Conservation (phyloP, 345 rosid genomes). For the Eucalyptus sp. region DNA sequence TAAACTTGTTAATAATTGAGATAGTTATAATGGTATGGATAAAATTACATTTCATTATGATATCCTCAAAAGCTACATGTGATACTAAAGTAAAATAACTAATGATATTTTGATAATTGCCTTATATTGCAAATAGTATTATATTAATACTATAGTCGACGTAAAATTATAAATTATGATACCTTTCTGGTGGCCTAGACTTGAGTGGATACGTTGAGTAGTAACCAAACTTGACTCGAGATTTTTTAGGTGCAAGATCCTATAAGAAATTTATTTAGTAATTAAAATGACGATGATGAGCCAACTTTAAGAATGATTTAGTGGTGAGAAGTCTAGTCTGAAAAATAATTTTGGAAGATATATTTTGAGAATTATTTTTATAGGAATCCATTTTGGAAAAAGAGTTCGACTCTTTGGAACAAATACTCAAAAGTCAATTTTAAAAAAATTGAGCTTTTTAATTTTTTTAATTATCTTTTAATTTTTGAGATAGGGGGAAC, state of each 20-base stretch:
- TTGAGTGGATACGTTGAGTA: neutral
- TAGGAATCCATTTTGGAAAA: neutral
- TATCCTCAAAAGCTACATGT: neutral
- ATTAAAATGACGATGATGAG: neutral
- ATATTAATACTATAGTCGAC: too few species aligned
- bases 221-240: neutral
- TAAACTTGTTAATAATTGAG: neutral
- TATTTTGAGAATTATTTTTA: neutral
- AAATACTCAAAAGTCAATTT: neutral
- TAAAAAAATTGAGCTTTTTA: neutral
- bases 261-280: neutral
- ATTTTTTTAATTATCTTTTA: neutral
- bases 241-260: neutral
- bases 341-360: neutral
- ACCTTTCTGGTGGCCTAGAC: neutral
- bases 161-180: too few species aligned
- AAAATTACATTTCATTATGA: neutral
- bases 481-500: neutral
- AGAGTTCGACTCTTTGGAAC: neutral
- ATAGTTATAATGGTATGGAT: neutral
- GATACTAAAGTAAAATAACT: neutral
- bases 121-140: neutral
- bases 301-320: neutral
- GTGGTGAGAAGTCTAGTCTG: neutral
- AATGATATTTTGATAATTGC: neutral